Conservation (phyloP, 768 basidiomycete genomes). For the Macrolepiota dolichaula region DNA sequence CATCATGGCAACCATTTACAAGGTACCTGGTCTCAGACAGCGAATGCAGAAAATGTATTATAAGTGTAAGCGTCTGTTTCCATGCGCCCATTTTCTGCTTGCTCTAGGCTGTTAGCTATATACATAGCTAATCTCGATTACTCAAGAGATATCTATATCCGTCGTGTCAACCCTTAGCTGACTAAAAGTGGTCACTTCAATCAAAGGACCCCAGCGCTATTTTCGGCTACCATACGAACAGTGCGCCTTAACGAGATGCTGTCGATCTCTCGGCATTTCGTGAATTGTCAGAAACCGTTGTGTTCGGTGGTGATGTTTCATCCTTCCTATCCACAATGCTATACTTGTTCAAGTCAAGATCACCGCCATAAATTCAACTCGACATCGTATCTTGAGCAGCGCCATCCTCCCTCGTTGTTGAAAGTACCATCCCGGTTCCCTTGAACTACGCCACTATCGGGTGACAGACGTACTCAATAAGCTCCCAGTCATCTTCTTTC, state of each 20-base stretch:
- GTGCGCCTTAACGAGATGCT: constrained; percentile 7
- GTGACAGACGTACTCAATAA: background rate
- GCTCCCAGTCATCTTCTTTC: background rate
- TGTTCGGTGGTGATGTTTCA: constrained; percentile 9
- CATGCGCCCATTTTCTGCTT: too few relatives aligned
- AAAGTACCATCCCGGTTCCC: background rate
- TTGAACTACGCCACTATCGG: background rate
- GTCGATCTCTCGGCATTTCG: constrained; percentile 13
- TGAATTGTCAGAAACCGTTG: constrained; percentile 12
- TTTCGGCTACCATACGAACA: constrained; percentile 1
- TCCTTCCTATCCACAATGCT: constrained; percentile 5
- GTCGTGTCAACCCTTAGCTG: background rate
- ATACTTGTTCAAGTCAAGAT: constrained; percentile 10
- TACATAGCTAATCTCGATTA: constrained; percentile 5
- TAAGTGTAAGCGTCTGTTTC: too few relatives aligned
- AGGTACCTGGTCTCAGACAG: background rate
- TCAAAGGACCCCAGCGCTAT: constrained; percentile 1
- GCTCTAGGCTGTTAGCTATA: too few relatives aligned
- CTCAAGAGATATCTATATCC: background rate
- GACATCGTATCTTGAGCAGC: background rate
- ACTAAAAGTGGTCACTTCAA: background rate
- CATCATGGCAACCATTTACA: background rate
- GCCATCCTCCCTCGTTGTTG: background rate
- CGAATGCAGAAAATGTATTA: background rate
- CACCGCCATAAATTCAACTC: constrained; percentile 7